These are phyloP conservation scores for Kwoniella pini DNA, from an alignment of 768 basidiomycete genomes.

Conservation along the genomic window DNA sequence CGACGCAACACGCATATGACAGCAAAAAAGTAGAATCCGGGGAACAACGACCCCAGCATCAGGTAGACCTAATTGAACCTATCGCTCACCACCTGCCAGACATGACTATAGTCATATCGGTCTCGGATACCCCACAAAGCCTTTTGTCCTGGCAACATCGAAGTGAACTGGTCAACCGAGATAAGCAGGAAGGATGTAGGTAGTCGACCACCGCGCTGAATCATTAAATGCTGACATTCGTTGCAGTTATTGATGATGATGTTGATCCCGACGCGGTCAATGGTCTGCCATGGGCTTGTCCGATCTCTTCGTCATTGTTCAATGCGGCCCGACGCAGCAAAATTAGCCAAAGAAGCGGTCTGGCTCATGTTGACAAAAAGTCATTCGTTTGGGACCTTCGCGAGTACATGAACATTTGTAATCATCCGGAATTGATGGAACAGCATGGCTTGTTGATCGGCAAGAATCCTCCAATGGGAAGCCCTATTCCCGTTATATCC, in stretches of 20 bases:
- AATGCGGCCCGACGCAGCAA: neutral
- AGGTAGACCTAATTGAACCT: conserved; percentile 22
- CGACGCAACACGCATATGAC: conserved; percentile 11
- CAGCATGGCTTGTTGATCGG: conserved; percentile 24
- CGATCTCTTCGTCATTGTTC: conserved; percentile 14
- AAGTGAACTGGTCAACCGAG: conserved; percentile 15
- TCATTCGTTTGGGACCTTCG: conserved; percentile 44
- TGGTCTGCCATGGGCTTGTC: conserved; percentile 22
- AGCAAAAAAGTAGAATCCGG: conserved; percentile 12
- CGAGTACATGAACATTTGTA: conserved; percentile 24
- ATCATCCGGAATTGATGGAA: conserved; percentile 19
- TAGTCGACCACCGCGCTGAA: neutral
- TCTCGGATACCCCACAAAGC: conserved; percentile 24
- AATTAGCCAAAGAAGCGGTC: neutral
- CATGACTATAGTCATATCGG: conserved; percentile 17
- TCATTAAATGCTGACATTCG: neutral
- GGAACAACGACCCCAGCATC: conserved; percentile 18
- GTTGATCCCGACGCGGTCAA: conserved; percentile 9
- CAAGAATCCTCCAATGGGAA: conserved; percentile 14
- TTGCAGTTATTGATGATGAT: neutral
- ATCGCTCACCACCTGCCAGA: conserved; percentile 25
- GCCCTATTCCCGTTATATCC: conserved; percentile 21
- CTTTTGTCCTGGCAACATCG: conserved; percentile 15
- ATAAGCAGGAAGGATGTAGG: conserved; percentile 25
- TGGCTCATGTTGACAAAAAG: neutral